A percentile compares a stretch with the other conserved stretches of the same genome.
These are phyloP conservation scores for Monilinia aucupariae DNA, from an alignment of 2,329 filamentous ascomycete species.

Conservation along the genomic window DNA sequence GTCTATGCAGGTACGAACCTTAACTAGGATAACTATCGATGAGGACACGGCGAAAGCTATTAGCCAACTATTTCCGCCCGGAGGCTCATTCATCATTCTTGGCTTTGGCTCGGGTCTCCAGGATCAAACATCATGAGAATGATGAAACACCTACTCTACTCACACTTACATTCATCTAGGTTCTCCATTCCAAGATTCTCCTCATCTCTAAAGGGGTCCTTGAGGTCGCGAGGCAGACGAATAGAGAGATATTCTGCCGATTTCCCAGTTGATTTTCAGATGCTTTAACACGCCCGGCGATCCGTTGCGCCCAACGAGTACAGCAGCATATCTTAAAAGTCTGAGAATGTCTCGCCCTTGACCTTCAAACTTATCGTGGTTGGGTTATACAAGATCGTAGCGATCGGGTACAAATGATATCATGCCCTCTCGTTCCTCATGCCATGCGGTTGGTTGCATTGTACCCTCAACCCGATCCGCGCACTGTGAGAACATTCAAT, in stretches of 20 bases:
- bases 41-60: background rate
- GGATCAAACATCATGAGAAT: constrained; percentile 6
- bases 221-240: background rate
- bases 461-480: background rate
- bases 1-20: background rate
- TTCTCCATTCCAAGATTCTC: background rate
- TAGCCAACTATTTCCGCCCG: background rate
- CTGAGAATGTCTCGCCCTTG: background rate
- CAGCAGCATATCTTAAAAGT: constrained; percentile 1
- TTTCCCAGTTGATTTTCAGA: background rate
- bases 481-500: background rate
- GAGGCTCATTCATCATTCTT: background rate
- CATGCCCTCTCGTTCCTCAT: background rate
- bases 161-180: background rate
- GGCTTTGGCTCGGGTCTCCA: constrained; percentile 2
- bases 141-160: background rate
- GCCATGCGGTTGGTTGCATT: background rate
- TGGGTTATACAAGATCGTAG: background rate
- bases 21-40: background rate
- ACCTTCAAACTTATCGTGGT: background rate
- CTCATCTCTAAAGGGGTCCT: background rate
- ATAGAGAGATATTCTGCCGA: background rate
- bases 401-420: constrained; percentile 2
- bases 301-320: background rate
- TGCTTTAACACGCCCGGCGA: background rate